phyloP scores from a whole-genome alignment of 192 early-diverging fungal species.

The Chytriomyces sp. region DNA sequence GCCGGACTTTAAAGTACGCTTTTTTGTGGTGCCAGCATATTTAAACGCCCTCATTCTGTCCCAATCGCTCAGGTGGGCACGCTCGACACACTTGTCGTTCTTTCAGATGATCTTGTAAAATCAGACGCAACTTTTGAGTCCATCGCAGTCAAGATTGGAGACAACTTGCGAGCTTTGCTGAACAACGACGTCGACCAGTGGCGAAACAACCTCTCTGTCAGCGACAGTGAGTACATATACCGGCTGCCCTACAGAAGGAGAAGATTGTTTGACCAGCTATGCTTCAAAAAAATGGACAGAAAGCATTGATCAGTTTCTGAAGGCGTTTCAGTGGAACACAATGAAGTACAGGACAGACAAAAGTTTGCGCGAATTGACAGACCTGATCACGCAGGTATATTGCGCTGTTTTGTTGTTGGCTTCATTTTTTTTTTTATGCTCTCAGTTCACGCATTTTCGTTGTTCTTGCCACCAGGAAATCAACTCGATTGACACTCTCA shows the following conservation, averaged over 20 bases:
- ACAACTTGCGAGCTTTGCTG: constrained; percentile 80
- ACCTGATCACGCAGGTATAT: constrained; percentile 75
- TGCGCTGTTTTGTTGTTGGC: background rate
- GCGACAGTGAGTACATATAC: constrained; percentile 73
- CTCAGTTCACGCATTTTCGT: too few species aligned
- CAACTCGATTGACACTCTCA: constrained; percentile 79
- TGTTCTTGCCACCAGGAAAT: constrained; percentile 71
- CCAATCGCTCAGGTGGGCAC: constrained; percentile 81
- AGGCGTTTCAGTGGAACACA: constrained; percentile 91
- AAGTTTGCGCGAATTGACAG: constrained; percentile 81
- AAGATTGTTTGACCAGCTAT: too few species aligned
- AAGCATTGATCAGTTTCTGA: constrained; percentile 84
- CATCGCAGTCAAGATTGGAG: constrained; percentile 79
- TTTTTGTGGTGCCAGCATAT: too few species aligned
- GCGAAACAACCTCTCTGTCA: constrained; percentile 70
- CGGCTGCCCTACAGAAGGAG: too few species aligned
- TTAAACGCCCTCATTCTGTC: background rate
- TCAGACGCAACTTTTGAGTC: constrained; percentile 78
- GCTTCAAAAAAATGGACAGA: constrained; percentile 53
- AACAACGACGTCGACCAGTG: constrained; percentile 68
- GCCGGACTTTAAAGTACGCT: constrained; percentile 87
- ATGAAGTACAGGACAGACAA: constrained; percentile 97
- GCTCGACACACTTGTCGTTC: constrained; percentile 86
- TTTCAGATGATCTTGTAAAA: constrained; percentile 95
- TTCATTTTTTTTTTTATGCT: background rate